Evolutionary conservation across 2,329 filamentous ascomycete species (phyloP).

Genomic region (Phaeosphaeriaceae sp.): DNA sequence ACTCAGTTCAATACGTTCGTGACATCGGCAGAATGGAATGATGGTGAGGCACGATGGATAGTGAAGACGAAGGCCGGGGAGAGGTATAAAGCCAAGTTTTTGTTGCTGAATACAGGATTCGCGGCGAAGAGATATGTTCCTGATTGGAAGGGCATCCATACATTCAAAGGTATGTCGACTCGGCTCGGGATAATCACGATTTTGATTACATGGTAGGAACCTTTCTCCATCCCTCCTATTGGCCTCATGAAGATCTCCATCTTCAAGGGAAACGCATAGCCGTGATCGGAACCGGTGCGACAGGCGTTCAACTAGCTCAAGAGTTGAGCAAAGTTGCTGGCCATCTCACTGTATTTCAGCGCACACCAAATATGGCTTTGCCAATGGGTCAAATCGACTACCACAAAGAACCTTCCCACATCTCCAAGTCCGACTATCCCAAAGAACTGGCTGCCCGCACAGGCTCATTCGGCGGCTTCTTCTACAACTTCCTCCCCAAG

Average conservation of each 20-base stretch:
- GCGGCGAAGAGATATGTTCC: constrained; percentile 55
- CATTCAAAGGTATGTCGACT: constrained; percentile 25
- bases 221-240: constrained; percentile 64
- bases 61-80: constrained; percentile 52
- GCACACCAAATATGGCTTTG: constrained; percentile 57
- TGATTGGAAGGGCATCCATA: constrained; percentile 44
- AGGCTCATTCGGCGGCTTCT: constrained; percentile 24
- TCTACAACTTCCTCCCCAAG: constrained; percentile 25
- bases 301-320: constrained; percentile 68
- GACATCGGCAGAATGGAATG: constrained; percentile 51
- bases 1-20: constrained; percentile 53
- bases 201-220: not conserved
- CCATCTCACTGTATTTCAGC: constrained; percentile 65
- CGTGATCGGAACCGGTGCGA: constrained; percentile 66
- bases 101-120: constrained; percentile 58
- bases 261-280: constrained; percentile 64
- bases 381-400: constrained; percentile 32
- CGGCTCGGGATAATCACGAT: not conserved
- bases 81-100: constrained; percentile 50
- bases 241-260: constrained; percentile 62
- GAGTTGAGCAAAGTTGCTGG: constrained; percentile 60
- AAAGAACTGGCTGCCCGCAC: constrained; percentile 10
- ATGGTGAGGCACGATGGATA: constrained; percentile 50
- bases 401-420: constrained; percentile 13
- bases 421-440: constrained; percentile 37